These are phyloP conservation scores for Globisporangium middletonii DNA, from an alignment of 352 stramenopile species.

Conservation along the genomic window DNA sequence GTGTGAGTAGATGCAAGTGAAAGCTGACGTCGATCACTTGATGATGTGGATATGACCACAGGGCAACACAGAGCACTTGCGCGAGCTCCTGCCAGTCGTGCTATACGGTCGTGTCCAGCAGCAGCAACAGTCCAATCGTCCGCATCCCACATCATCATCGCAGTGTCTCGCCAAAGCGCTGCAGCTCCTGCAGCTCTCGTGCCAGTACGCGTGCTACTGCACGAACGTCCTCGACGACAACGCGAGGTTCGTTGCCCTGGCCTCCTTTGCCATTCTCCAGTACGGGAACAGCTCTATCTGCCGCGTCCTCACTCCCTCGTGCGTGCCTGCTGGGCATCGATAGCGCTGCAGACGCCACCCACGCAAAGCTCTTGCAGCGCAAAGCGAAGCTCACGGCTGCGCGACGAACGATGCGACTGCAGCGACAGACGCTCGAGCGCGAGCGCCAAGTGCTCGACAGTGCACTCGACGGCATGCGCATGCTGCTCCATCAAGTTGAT, in stretches of 20 bases:
- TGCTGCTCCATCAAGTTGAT: constrained; percentile 38
- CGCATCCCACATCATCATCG: background rate
- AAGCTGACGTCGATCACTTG: background rate
- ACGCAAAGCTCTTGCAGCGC: constrained; percentile 2
- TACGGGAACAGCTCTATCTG: background rate
- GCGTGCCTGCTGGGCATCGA: background rate
- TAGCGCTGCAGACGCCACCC: constrained; percentile 9
- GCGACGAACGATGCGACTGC: constrained; percentile 5
- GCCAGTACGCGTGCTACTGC: constrained; percentile 55
- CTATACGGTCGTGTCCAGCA: constrained; percentile 21
- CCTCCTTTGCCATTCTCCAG: background rate
- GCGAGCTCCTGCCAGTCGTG: constrained; percentile 30
- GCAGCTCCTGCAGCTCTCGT: constrained; percentile 50
- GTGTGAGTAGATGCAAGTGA: background rate
- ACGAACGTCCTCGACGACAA: constrained; percentile 24
- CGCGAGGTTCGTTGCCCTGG: constrained; percentile 16
- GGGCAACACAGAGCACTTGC: constrained; percentile 17
- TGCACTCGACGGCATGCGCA: constrained; percentile 31
- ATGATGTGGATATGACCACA: background rate
- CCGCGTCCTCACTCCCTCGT: background rate
- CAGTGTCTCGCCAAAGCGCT: constrained; percentile 19
- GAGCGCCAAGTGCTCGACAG: constrained; percentile 29
- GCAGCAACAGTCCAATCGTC: background rate
- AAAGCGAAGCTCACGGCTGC: constrained; percentile 9
- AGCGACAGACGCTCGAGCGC: constrained; percentile 18